Base-by-base conservation (phyloP, 305 asterid genomes). In the Fraxinus sp. region DNA sequence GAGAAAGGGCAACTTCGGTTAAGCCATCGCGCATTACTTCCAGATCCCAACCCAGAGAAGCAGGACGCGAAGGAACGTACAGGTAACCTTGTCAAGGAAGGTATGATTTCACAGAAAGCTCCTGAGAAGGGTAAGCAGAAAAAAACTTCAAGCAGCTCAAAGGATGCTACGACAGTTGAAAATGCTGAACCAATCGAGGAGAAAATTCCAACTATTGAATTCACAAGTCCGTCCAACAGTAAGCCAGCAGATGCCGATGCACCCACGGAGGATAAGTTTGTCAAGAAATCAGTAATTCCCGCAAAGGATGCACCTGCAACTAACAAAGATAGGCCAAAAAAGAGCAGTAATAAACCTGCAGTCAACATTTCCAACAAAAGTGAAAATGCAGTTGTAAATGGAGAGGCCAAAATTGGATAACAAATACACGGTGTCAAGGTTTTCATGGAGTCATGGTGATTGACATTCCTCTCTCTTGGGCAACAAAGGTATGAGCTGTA, bases 1-100 rank as follows among this genome's bases (percentile, higher is more conserved):
- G 99, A 94, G 87, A 96, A 93, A 88, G 99, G 99, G 76, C 98
- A 96, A 84, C 95, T 96, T 83, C 94, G 99, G 36, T 84, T 96
- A 85, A 96, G 99, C 87, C 95, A 91, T 28, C 97, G 98, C 72
- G 98, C 95, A 68, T 90, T 96, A 85, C 97, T 96, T 87, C 97
- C 98, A 18, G 94, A 96, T 39, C 79, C 90, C 26, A 85, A 82
- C 82, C 84, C 93, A 62, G 97, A 90, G 84, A 92, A 88, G 36
- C 74, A 83, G 4, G 84, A 80, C 80, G 4, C 88, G 75, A 92
- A 89, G 84, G 90, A 87, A 83, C 88, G 77, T 11, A 84, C 80
- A 37, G 90, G 77, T 70, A 83, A 80, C 88, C 88, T 85, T 41
- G 41, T 76, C 76, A 89, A 88, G 82, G 92, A 89, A 75, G 86